These are phyloP conservation scores for Boletus speciosus DNA, from an alignment of 768 basidiomycete genomes.

Conservation along the genomic window DNA sequence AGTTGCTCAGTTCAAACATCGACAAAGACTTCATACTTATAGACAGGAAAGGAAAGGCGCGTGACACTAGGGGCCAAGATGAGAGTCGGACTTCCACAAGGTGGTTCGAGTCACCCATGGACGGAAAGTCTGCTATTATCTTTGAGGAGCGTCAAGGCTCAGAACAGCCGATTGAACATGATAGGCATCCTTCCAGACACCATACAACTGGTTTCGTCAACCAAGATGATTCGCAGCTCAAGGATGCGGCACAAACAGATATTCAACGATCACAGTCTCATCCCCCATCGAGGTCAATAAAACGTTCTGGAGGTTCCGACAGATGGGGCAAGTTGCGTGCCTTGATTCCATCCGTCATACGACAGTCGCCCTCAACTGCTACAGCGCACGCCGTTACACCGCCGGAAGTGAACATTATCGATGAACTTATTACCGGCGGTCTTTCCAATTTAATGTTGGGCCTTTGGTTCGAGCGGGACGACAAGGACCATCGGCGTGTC, in stretches of 20 bases:
- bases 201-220: not conserved
- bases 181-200: constrained; percentile 17
- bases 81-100: constrained; percentile 53
- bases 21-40: constrained; percentile 33
- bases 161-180: constrained; percentile 22
- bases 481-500: constrained; percentile 78
- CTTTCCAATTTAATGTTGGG: constrained; percentile 75
- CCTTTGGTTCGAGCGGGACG: constrained; percentile 85
- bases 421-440: constrained; percentile 78
- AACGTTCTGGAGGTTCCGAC: constrained; percentile 27
- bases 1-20: constrained; percentile 32
- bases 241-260: constrained; percentile 1
- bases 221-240: constrained; percentile 4
- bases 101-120: constrained; percentile 53
- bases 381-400: constrained; percentile 47
- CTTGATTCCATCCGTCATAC: constrained; percentile 54
- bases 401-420: constrained; percentile 66
- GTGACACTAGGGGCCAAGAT: constrained; percentile 45
- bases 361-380: constrained; percentile 33
- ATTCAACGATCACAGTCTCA: constrained; percentile 26
- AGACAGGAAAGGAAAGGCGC: constrained; percentile 55
- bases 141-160: constrained; percentile 27
- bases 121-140: constrained; percentile 39
- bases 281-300: constrained; percentile 23
- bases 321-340: constrained; percentile 68